Conservation (phyloP, 345 rosid genomes). For the Boechera retrofracta region DNA sequence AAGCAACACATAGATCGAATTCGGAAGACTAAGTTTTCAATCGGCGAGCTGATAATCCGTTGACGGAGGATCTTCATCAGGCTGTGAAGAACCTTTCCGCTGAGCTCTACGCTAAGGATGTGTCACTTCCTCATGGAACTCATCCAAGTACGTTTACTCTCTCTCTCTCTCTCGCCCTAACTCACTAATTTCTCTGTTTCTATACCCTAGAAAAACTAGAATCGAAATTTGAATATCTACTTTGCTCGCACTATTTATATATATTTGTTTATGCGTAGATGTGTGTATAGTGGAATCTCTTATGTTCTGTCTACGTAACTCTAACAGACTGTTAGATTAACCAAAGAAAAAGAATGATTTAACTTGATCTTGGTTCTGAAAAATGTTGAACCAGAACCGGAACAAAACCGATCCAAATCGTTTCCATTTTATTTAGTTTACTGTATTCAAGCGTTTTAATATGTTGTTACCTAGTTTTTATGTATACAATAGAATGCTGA, state of each 20-base stretch:
- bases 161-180: neutral
- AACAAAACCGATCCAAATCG: neutral
- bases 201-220: no score
- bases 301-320: neutral
- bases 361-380: neutral
- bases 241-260: no score
- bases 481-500: neutral
- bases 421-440: neutral
- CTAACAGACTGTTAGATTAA: no score
- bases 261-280: neutral
- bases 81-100: slow-evolving; percentile 69
- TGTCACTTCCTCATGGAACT: slow-evolving; percentile 78
- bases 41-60: slow-evolving; percentile 58
- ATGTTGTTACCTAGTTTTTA: neutral
- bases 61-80: slow-evolving; percentile 62
- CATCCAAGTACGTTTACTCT: slow-evolving; percentile 52
- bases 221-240: no score
- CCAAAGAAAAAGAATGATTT: neutral
- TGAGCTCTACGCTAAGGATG: slow-evolving; percentile 72
- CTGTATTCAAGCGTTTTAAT: neutral
- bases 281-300: neutral
- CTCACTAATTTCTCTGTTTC: neutral
- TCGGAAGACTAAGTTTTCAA: slow-evolving; percentile 55
- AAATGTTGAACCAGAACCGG: neutral
- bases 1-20: slow-evolving; percentile 60